Evolutionary conservation across 1,284 basidiomycete genomes (phyloP).

Genomic region (Trichosporon ovoides): DNA sequence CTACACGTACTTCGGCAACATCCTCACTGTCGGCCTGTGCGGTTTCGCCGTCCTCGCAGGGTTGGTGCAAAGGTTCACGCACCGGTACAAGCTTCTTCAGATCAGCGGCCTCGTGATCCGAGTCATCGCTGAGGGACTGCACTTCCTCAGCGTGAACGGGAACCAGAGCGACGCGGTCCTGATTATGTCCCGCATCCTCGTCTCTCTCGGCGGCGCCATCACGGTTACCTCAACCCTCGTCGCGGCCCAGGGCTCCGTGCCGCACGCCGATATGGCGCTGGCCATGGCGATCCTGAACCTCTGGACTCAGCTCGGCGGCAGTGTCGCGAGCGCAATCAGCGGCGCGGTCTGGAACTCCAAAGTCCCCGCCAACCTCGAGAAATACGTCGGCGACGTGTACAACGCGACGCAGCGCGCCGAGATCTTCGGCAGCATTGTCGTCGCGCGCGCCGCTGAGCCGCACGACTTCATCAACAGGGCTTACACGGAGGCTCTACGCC

Average conservation of each 20-base stretch:
- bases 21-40: slow-evolving; percentile 42
- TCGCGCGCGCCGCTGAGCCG: slow-evolving; percentile 27
- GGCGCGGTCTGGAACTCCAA: slow-evolving; percentile 38
- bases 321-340: slow-evolving; percentile 40
- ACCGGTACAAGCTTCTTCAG: slow-evolving; percentile 50
- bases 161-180: slow-evolving; percentile 17
- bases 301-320: slow-evolving; percentile 46
- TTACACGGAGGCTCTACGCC: slow-evolving; percentile 24
- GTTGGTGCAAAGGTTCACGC: slow-evolving; percentile 44
- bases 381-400: slow-evolving; percentile 25
- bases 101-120: slow-evolving; percentile 30
- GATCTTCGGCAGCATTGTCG: slow-evolving; percentile 25
- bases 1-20: slow-evolving; percentile 36
- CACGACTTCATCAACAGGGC: slow-evolving; percentile 25
- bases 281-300: slow-evolving; percentile 45
- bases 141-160: slow-evolving; percentile 33
- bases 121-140: slow-evolving; percentile 32
- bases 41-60: slow-evolving; percentile 45
- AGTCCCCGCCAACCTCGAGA: slow-evolving; percentile 26
- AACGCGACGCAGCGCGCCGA: slow-evolving; percentile 22
- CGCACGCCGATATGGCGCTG: slow-evolving; percentile 47
- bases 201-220: slow-evolving; percentile 40
- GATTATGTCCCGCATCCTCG: slow-evolving; percentile 33
- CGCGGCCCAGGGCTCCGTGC: slow-evolving; percentile 43
- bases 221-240: slow-evolving; percentile 45